Evolutionary conservation across 2,329 filamentous ascomycete genomes (phyloP).

Genomic region (Sporothrix pallida): DNA sequence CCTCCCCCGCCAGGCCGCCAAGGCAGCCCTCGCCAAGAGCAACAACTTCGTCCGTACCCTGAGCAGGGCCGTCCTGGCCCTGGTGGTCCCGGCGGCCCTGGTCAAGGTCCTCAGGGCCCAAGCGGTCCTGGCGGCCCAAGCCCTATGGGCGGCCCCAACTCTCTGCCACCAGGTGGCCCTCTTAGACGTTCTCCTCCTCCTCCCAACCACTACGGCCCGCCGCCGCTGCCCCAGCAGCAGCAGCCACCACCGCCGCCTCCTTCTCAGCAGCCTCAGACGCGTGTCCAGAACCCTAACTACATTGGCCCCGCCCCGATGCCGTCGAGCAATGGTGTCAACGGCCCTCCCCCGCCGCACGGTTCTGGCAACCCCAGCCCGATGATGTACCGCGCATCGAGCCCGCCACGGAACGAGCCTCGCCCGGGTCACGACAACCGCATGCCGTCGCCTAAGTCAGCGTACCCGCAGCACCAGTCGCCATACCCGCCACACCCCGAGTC

Average conservation of each 20-base stretch:
- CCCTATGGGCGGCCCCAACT: conserved; percentile 19
- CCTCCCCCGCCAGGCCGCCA: conserved; percentile 70
- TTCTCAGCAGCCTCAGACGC: conserved; percentile 50
- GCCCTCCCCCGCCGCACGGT: conserved; percentile 56
- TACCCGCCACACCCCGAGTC: conserved; percentile 73
- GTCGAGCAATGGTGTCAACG: conserved; percentile 49
- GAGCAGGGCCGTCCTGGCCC: conserved; percentile 62
- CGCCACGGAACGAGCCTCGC: conserved; percentile 82
- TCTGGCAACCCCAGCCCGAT: conserved; percentile 55
- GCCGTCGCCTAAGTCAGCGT: conserved; percentile 88
- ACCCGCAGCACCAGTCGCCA: conserved; percentile 73
- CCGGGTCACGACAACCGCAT: conserved; percentile 82
- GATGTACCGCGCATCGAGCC: conserved; percentile 79
- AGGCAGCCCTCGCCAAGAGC: conserved; percentile 71
- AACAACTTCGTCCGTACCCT: conserved; percentile 71
- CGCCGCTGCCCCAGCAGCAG: conserved; percentile 53
- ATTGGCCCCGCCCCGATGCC: conserved; percentile 58
- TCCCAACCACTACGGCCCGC: conserved; percentile 60
- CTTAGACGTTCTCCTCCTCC: conserved; percentile 60
- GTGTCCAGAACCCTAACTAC: conserved; percentile 66
- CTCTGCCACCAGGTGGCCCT: conserved; percentile 39
- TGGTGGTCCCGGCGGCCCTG: conserved; percentile 58
- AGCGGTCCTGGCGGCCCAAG: conserved; percentile 41
- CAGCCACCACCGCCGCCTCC: conserved; percentile 54
- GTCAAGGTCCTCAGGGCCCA: conserved; percentile 45